phyloP scores from a whole-genome alignment of 2,329 filamentous ascomycete species.

The Ceratocystis albifundus region DNA sequence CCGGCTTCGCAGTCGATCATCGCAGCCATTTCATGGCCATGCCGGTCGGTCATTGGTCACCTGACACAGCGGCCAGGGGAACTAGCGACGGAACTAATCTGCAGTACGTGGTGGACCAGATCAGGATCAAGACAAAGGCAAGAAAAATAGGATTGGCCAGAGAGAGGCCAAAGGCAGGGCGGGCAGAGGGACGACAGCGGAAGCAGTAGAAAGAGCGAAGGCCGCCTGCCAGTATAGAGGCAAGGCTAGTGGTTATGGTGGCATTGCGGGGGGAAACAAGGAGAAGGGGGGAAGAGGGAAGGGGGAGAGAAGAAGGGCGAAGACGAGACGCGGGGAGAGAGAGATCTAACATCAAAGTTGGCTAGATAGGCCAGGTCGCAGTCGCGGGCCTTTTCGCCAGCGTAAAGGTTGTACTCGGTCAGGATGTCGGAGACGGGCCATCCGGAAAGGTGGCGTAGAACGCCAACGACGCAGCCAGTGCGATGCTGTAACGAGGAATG shows the following conservation, averaged over 20 bases:
- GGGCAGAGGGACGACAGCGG: conserved; percentile 23
- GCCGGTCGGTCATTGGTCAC: background rate
- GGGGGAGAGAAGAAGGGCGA: background rate
- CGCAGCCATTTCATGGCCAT: background rate
- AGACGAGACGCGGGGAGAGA: conserved; percentile 1
- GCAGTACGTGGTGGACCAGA: conserved; percentile 19
- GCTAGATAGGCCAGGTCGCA: conserved; percentile 49
- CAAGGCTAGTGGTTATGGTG: background rate
- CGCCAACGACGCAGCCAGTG: conserved; percentile 77
- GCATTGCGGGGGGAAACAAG: no score
- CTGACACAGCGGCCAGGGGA: background rate
- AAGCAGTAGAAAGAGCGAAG: conserved; percentile 1
- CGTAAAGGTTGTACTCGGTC: conserved; percentile 61
- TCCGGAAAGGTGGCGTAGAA: conserved; percentile 60
- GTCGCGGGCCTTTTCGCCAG: conserved; percentile 48
- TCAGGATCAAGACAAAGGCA: conserved; percentile 19
- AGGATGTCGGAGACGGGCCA: conserved; percentile 53
- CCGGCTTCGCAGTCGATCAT: no score
- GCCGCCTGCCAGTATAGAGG: background rate
- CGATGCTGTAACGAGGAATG: conserved; percentile 48
- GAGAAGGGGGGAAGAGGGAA: background rate
- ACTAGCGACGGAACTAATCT: conserved; percentile 12
- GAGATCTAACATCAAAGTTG: conserved; percentile 34
- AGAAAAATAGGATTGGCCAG: conserved; percentile 8
- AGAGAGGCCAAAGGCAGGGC: no score